These are phyloP conservation scores for Taphrina flavorubra DNA, from an alignment of 1,139 yeast species.

Conservation along the genomic window DNA sequence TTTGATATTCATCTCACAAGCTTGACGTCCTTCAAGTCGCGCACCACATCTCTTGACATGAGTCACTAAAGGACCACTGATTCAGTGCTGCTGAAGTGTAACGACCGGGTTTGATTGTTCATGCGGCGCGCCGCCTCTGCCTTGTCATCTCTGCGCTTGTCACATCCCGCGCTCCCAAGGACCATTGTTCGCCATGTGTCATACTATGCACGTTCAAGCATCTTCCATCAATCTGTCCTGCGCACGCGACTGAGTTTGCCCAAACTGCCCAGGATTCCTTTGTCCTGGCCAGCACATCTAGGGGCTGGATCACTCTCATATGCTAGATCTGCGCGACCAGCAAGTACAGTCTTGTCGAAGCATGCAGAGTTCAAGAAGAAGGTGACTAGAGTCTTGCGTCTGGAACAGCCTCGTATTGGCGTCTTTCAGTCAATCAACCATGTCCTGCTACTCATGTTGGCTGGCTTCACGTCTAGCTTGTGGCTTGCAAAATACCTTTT, in stretches of 20 bases:
- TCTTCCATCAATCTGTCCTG: slow-evolving; percentile 2
- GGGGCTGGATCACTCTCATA: slow-evolving; percentile 3
- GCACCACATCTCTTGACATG: too few species aligned
- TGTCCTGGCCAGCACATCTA: not conserved
- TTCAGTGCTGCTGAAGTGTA: not conserved
- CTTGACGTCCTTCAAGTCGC: too few species aligned
- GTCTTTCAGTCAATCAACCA: not conserved
- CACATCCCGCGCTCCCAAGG: not conserved
- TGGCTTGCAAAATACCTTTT: not conserved
- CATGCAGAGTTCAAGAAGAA: not conserved
- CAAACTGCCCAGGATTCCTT: not conserved
- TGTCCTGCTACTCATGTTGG: not conserved
- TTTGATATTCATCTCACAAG: too few species aligned
- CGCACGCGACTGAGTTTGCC: not conserved
- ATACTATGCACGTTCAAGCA: not conserved
- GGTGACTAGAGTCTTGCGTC: not conserved
- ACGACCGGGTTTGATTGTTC: too few species aligned
- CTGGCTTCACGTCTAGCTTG: not conserved
- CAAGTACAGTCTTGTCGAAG: not conserved
- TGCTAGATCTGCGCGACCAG: slow-evolving; percentile 7
- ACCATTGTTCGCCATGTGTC: not conserved
- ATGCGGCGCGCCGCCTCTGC: not conserved
- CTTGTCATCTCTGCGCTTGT: not conserved
- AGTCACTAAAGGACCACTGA: not conserved
- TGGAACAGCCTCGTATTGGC: not conserved